These are phyloP conservation scores for Phytophthora megakarya DNA, from an alignment of 352 stramenopile genomes.

Conservation along the genomic window DNA sequence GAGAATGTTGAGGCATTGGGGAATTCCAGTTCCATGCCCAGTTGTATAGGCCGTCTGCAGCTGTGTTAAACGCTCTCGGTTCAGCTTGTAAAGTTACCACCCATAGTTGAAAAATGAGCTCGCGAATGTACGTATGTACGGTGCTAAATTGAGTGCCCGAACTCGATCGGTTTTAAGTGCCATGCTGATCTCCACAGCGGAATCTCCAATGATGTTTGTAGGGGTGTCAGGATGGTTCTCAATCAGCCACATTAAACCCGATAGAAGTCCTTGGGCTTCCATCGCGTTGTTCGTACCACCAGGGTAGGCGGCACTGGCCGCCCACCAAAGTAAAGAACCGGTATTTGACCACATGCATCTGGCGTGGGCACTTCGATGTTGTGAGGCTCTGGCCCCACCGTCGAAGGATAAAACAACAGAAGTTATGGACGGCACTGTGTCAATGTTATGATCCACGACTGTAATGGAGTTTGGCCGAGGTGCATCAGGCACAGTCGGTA, in stretches of 20 bases:
- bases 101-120: not conserved
- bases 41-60: too few species aligned
- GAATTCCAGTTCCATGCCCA: too few species aligned
- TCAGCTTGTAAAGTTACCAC: not conserved
- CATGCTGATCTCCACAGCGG: constrained; percentile 14
- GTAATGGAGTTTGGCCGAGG: too few species aligned
- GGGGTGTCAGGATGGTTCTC: not conserved
- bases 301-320: not conserved
- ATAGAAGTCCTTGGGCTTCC: constrained; percentile 30
- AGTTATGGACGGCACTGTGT: too few species aligned
- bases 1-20: too few species aligned
- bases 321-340: constrained; percentile 8
- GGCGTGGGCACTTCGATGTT: constrained; percentile 1
- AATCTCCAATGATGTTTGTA: constrained; percentile 21
- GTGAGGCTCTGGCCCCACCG: not conserved
- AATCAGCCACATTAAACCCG: constrained; percentile 13
- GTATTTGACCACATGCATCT: constrained; percentile 22
- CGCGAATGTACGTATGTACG: not conserved
- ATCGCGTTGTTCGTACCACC: constrained; percentile 31
- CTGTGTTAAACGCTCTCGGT: not conserved
- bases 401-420: constrained; percentile 15
- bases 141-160: not conserved
- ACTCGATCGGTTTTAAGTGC: not conserved
- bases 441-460: too few species aligned
- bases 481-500: too few species aligned